These are phyloP conservation scores for Fusarium annulatum DNA, from an alignment of 2,329 filamentous ascomycete genomes.

Conservation along the genomic window DNA sequence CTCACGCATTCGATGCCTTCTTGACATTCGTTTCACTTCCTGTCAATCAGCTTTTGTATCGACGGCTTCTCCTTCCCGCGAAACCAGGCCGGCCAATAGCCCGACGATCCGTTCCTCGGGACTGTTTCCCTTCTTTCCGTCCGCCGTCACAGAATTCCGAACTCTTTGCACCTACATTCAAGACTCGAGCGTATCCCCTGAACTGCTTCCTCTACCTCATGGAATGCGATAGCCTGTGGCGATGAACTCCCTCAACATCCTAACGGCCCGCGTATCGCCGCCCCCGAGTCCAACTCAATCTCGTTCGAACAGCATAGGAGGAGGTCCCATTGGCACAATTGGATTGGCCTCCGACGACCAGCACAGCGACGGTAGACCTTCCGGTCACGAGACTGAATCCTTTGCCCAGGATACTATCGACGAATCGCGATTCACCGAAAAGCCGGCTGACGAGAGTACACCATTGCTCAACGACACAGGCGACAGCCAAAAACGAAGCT, in stretches of 20 bases:
- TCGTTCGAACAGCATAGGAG: constrained; percentile 70
- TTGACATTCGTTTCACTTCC: constrained; percentile 42
- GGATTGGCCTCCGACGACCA: constrained; percentile 56
- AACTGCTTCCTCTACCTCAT: constrained; percentile 54
- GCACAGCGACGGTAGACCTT: constrained; percentile 46
- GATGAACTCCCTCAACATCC: constrained; percentile 98
- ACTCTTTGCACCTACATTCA: not conserved
- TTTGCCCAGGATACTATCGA: constrained; percentile 52
- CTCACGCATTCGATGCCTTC: constrained; percentile 36
- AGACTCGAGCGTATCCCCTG: constrained; percentile 7
- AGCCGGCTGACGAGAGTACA: constrained; percentile 69
- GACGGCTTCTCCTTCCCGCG: constrained; percentile 15
- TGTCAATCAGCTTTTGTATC: constrained; percentile 18
- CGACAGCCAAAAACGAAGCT: constrained; percentile 51
- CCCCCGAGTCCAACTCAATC: constrained; percentile 66
- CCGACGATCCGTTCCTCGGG: constrained; percentile 21
- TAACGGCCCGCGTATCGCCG: constrained; percentile 83
- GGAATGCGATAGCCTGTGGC: constrained; percentile 67
- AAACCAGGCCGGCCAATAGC: constrained; percentile 12
- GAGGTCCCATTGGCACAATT: constrained; percentile 60
- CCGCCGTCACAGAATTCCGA: constrained; percentile 2
- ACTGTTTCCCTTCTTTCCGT: constrained; percentile 11
- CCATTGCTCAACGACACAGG: constrained; percentile 63
- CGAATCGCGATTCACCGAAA: constrained; percentile 53
- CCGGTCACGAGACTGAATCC: constrained; percentile 49